Conservation (phyloP, 768 basidiomycete species). For the Xerocomellus amylosporus region DNA sequence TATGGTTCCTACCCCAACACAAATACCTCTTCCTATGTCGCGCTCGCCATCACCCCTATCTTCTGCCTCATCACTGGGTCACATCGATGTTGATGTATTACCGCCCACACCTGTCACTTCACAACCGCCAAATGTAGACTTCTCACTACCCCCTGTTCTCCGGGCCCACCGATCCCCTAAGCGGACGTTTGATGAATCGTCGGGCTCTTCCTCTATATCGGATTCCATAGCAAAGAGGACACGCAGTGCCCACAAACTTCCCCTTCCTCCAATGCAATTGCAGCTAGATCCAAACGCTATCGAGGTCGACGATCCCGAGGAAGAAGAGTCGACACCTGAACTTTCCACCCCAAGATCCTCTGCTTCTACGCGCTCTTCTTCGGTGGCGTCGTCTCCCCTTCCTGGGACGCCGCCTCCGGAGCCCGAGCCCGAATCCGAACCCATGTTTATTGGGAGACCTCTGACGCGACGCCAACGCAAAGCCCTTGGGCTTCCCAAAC, state of each 20-base stretch:
- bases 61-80: slow-evolving; percentile 20
- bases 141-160: slow-evolving; percentile 18
- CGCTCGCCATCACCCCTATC: slow-evolving; percentile 37
- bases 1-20: slow-evolving; percentile 25
- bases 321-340: slow-evolving; percentile 39
- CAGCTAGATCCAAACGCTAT: slow-evolving; percentile 18
- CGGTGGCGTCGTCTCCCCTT: slow-evolving; percentile 35
- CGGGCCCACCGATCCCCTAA: slow-evolving; percentile 52
- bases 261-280: slow-evolving; percentile 11
- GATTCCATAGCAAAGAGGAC: slow-evolving; percentile 38
- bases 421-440: slow-evolving; percentile 13
- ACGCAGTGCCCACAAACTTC: slow-evolving; percentile 28
- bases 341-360: slow-evolving; percentile 40
- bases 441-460: slow-evolving; percentile 29
- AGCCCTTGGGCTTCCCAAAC: slow-evolving; percentile 63
- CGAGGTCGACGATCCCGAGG: slow-evolving; percentile 30
- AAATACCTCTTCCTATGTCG: slow-evolving; percentile 39
- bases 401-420: slow-evolving; percentile 35
- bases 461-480: slow-evolving; percentile 70
- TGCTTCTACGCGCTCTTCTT: slow-evolving; percentile 31
- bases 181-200: slow-evolving; percentile 58
- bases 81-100: slow-evolving; percentile 28
- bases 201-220: slow-evolving; percentile 39
- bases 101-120: slow-evolving; percentile 27
- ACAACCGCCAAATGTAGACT: slow-evolving; percentile 9